Evolutionary conservation across 192 early-diverging fungal genomes (phyloP).

Genomic region (Radiomyces spectabilis): DNA sequence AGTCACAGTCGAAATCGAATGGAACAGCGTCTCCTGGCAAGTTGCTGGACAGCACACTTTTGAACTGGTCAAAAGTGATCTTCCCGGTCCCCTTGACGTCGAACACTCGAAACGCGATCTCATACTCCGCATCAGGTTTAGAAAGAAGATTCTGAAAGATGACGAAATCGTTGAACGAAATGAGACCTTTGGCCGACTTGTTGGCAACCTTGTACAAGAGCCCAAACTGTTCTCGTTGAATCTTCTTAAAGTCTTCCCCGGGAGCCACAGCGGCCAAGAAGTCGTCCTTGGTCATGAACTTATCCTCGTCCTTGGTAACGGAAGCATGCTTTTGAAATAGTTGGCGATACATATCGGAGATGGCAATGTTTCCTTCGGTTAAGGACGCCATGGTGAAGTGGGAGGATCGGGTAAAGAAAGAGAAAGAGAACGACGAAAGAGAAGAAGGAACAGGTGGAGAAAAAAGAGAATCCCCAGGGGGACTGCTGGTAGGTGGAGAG

Average conservation of each 20-base stretch:
- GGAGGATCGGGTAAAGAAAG: neutral
- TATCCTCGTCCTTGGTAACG: slow-evolving; percentile 38
- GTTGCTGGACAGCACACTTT: slow-evolving; percentile 47
- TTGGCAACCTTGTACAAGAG: slow-evolving; percentile 57
- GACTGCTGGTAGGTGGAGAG: no score
- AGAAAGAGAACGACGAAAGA: neutral
- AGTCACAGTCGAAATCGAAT: slow-evolving; percentile 65
- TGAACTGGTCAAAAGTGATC: slow-evolving; percentile 63
- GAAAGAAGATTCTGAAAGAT: slow-evolving; percentile 53
- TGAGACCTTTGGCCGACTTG: slow-evolving; percentile 31
- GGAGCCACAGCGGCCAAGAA: slow-evolving; percentile 49
- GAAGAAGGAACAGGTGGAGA: neutral
- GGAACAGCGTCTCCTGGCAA: slow-evolving; percentile 49
- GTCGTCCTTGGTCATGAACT: slow-evolving; percentile 52
- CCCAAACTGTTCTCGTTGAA: slow-evolving; percentile 46
- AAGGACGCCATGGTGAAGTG: neutral
- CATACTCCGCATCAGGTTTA: slow-evolving; percentile 65
- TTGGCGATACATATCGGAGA: slow-evolving; percentile 35
- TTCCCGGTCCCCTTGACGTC: slow-evolving; percentile 50
- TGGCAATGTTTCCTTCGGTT: neutral
- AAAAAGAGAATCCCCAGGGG: neutral
- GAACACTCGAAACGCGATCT: slow-evolving; percentile 63
- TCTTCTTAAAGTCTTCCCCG: slow-evolving; percentile 47
- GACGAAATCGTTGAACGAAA: slow-evolving; percentile 55
- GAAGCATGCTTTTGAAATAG: slow-evolving; percentile 43